Evolutionary conservation across 2,329 filamentous ascomycete species (phyloP), one percentile per base, ranked within the genome.

Genomic region (Seiridium unicorne): DNA sequence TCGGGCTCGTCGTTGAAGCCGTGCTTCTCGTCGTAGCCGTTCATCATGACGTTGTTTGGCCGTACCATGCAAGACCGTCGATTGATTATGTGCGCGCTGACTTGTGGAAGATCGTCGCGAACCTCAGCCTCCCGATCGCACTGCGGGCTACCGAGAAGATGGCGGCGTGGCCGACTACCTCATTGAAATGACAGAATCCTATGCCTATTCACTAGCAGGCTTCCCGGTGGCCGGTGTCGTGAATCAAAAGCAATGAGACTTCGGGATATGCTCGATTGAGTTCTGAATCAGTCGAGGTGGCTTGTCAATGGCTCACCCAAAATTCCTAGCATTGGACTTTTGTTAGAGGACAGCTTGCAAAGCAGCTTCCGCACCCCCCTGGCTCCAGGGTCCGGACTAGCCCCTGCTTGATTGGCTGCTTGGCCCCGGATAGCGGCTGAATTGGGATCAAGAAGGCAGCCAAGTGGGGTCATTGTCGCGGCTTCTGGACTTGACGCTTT

Each of bases 1-100:
- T 89, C 89, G 68, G 91, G 88, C 70, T 90, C 89, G 69, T 97
- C 93, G 70, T 93, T 84, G 68, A 93, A 84, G 66, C 81, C 81
- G 67, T 85, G 83, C 64, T 79, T 76, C 70, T 89, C 83, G 49
- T 51, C 49, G 78, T 89, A 93, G 70, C 89, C 90, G 83, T 95
- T 91, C 92, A 96, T 95, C 61, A 64, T 70, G 62, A 55, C 59
- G 53, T 31, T 34, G 10, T 55, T 8, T 38, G 26, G 59, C 55
- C 44, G 36, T 44, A 32, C 44, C 31, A 51, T 34, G 56, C 40
- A 54, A 38, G 13, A 35, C 44, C n/a, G 47, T 51, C 31, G 42
- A 57, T 11, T 26, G 42, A 8, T 47, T 34, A 47, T 58, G 54
- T 60, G 42, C 49, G 62, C 34, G 49, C 49, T 9, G 18, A 8